Evolutionary conservation across 2,329 filamentous ascomycete species (phyloP), one percentile per base, ranked within the genome.

Genomic region (Pyrenochaeta sp.): DNA sequence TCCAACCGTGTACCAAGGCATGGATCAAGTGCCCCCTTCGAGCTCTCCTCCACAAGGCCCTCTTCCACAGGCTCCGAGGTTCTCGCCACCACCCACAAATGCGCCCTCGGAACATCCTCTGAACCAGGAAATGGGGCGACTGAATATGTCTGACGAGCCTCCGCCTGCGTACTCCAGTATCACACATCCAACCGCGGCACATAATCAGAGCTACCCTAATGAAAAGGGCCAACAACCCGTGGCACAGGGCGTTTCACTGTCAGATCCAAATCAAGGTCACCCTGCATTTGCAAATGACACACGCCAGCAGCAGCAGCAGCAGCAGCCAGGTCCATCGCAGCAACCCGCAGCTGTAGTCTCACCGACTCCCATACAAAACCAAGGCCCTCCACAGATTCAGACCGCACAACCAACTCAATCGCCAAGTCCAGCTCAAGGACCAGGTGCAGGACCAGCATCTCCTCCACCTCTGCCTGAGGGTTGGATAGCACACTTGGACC

Each of bases 401-500:
- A 51, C 57, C 32, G 31, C 54, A 23, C 57, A 53, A 27, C 48
- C 56, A 38, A 28, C 52, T 17, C 63, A 69, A 44, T 72, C 66
- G 39, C 76, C 65, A 51, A 67, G 80, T 65, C 67, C 72, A 46
- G 74, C 52, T 41, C 74, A 82, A 18, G 82, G 85, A 1, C 89
- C 89, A 39, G 76, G 56, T 32, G 74, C 83, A 17, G 82, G 87
- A 1, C 90, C 90, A 20, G 84, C 87, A 18, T 96, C 91, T 11
- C 94, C 94, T 21, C 94, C 94, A 15, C 94, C 93, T 2, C 80
- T 99, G 11, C 94, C 94, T 5, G 94, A 99, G 74, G 94, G 94
- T 22, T 99, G 94, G 94, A 97, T 99, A 63, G 90, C 94, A 14
- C 94, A 97, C 69, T 80, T 97, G 4, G 94, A 99, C 68, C 89